Base-by-base conservation (phyloP, 352 stramenopile species). In the Phytophthora crassamura region DNA sequence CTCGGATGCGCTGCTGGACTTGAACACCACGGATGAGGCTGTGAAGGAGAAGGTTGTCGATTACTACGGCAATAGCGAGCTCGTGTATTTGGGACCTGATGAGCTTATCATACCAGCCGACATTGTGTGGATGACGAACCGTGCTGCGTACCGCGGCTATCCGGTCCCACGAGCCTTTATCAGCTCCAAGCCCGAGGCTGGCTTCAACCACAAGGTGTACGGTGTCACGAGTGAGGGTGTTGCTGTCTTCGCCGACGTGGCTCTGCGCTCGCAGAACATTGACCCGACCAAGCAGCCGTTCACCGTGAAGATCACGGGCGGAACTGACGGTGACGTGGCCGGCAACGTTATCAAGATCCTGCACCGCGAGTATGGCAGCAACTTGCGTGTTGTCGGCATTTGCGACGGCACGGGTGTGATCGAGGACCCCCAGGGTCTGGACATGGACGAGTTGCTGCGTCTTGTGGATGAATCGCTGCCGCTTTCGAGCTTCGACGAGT, bases 261-360 rank as follows among this genome's bases (percentile, higher is more conserved):
- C 86, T 25, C 68, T 93, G 33, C 80, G 78, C 43, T 91, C 84
- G 59, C 81, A 91, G 55, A 81, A 87, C 61, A 93, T 94, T 30
- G 83, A 94, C 72, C 83, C 83, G 4, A 82, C 63, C 32, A 89
- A 78, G 32, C 74, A 92, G 59, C 76, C 85, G 15, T 91, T 92
- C 64, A 91, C 85, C 22, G 75, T 91, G 41, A 91, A 90, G 77
- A 91, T 94, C 64, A 99, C 96, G 20, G 96, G 97, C 46, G 97
- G 97, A 28, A 98, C 97, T 5, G 97, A 99, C 76, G 97, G 97
- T 22, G 97, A 99, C 67, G 97, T 99, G 7, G 97, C 93, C 42
- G 97, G 96, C 32, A 99, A 99, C 72, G 96, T 98, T 61, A 97
- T 99, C 56, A 98, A 98, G 72, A 99, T 99, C 71, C 71, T 99